These are phyloP conservation scores for Chloranthus sessilifolius DNA, from an alignment of 164 flowering plant genomes.

Conservation along the genomic window DNA sequence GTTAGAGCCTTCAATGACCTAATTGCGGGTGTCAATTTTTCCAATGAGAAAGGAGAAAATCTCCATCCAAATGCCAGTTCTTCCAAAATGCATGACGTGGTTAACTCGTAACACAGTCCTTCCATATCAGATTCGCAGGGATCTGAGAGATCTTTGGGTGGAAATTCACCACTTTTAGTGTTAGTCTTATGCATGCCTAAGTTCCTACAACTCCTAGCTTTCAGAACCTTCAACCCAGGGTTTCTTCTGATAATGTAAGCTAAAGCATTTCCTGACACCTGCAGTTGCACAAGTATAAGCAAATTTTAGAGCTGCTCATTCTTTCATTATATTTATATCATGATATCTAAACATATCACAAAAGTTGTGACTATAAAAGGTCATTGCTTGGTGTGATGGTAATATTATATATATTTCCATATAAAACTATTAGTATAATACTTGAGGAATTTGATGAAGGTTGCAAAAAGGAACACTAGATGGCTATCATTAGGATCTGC, in stretches of 20 bases:
- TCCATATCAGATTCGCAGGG: conserved; percentile 7
- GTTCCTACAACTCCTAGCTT: conserved; percentile 56
- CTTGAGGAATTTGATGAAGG: too few species aligned
- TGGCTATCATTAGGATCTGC: too few species aligned
- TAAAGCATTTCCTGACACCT: conserved; percentile 58
- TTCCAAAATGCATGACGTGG: conserved; percentile 45
- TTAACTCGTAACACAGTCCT: conserved; percentile 30
- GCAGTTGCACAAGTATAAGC: conserved; percentile 17
- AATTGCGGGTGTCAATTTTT: conserved; percentile 45
- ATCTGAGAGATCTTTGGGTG: conserved; percentile 7
- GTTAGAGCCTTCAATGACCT: conserved; percentile 33
- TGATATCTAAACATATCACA: too few species aligned
- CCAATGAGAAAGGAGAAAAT: conserved; percentile 41
- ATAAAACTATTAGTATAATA: too few species aligned
- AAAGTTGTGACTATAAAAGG: too few species aligned
- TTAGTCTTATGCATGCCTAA: conserved; percentile 25
- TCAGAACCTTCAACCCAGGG: conserved; percentile 47
- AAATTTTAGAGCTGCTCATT: not conserved
- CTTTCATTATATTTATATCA: not conserved
- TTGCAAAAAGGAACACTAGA: too few species aligned
- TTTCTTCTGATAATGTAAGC: conserved; percentile 37
- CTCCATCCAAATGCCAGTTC: conserved; percentile 76
- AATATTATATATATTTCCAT: too few species aligned
- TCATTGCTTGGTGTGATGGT: too few species aligned
- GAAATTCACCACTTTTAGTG: conserved; percentile 7